Conservation (phyloP, 2,329 filamentous ascomycete species). For the Torrubiella hemipterigena region DNA sequence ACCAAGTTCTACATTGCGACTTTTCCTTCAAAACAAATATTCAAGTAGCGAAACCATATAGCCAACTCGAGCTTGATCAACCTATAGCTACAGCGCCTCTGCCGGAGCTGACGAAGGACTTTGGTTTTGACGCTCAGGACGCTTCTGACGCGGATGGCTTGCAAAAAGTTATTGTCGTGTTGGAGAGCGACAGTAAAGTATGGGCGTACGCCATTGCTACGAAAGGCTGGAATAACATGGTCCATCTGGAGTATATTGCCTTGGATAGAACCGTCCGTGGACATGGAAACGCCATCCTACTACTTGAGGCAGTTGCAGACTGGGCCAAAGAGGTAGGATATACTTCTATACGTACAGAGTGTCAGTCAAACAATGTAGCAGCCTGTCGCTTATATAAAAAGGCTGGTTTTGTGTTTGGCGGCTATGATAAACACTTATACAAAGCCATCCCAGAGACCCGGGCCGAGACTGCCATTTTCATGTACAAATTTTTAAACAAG, state of each 20-base stretch:
- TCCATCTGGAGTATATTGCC: slow-evolving; percentile 7
- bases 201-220: slow-evolving; percentile 8
- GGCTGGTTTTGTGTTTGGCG: slow-evolving; percentile 8
- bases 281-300: slow-evolving; percentile 5
- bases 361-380: slow-evolving; percentile 8
- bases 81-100: slow-evolving; percentile 3
- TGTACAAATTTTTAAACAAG: slow-evolving; percentile 7
- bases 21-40: slow-evolving; percentile 8
- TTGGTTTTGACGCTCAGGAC: slow-evolving; percentile 5
- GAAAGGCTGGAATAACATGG: slow-evolving; percentile 10
- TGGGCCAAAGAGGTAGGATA: slow-evolving; percentile 9
- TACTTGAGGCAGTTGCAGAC: slow-evolving; percentile 6
- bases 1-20: slow-evolving; percentile 7
- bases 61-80: slow-evolving; percentile 4
- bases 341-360: slow-evolving; percentile 6
- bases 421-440: slow-evolving; percentile 10
- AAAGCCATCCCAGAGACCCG: slow-evolving; percentile 5
- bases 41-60: slow-evolving; percentile 7
- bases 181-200: slow-evolving; percentile 2
- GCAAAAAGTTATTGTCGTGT: slow-evolving; percentile 3
- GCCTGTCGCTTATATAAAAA: slow-evolving; percentile 10
- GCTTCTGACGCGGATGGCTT: slow-evolving; percentile 1
- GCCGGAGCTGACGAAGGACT: slow-evolving; percentile 2
- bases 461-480: slow-evolving; percentile 8
- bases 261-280: slow-evolving; percentile 8